These are phyloP conservation scores for Pleurotus platypus DNA, from an alignment of 768 basidiomycete species.

Conservation along the genomic window DNA sequence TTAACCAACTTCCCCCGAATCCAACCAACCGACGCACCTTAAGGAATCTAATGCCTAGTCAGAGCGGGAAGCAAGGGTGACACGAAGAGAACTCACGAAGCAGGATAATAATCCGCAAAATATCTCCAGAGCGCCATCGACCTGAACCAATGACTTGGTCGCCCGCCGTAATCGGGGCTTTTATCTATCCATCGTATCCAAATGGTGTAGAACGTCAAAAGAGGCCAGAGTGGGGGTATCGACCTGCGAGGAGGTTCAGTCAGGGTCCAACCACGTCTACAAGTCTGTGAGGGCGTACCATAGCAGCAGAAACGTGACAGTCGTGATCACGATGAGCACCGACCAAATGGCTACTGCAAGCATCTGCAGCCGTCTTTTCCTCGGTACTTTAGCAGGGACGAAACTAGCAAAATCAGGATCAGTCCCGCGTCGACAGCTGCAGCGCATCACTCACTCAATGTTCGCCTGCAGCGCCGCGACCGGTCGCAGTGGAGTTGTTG, in stretches of 20 bases:
- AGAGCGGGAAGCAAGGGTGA: conserved; percentile 22
- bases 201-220: conserved; percentile 69
- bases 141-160: conserved; percentile 74
- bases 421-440: neutral
- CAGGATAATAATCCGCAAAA: conserved; percentile 90
- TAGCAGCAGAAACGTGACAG: conserved; percentile 70
- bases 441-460: conserved; percentile 49
- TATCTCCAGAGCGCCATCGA: conserved; percentile 74
- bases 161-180: conserved; percentile 69
- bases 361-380: conserved; percentile 84
- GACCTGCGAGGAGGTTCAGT: conserved; percentile 48
- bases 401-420: conserved; percentile 46
- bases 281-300: conserved; percentile 50
- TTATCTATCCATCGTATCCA: conserved; percentile 79
- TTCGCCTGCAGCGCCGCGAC: conserved; percentile 68
- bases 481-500: conserved; percentile 55
- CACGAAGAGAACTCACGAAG: conserved; percentile 56
- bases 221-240: conserved; percentile 84
- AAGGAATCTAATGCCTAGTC: conserved; percentile 33
- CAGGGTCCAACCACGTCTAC: neutral
- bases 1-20: conserved; percentile 10
- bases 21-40: conserved; percentile 34
- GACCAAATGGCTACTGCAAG: conserved; percentile 88
- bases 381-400: conserved; percentile 83
- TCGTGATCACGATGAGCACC: conserved; percentile 66